Base-by-base conservation (phyloP, 768 basidiomycete species). In the Mycena galopus region DNA sequence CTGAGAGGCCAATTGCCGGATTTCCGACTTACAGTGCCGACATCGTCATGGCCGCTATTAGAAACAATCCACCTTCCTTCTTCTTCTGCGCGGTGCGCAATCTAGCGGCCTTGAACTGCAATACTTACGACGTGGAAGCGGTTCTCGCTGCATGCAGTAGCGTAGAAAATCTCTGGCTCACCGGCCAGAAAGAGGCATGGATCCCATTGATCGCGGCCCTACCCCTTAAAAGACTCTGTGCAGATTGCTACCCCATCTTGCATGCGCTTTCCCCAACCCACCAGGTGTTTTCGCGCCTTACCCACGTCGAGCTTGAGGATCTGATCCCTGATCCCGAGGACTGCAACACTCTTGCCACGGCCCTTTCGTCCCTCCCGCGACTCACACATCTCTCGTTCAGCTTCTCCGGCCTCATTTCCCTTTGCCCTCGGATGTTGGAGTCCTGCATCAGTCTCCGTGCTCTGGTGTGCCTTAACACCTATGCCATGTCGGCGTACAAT, bases 351-450 rank as follows among this genome's bases (percentile, higher is more conserved):
- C 57, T 25, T 37, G 35, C n/a, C n/a, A 10, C n/a, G 23, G 12
- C 53, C 5, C 37, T 60, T 29, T 37, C 59, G 23, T 9, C 37
- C n/a, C 35, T 60, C 37, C 59, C 59, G 4, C 59, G 21, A 11
- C 59, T 60, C 23, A 60, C 59, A 23, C 59, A 60, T 42, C 35
- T 60, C 3, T 60, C 59, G n/a, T 37, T 60, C 59, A 27, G 8
- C 59, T 16, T 27, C 37, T 39, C 35, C 25, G 55, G 55, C 30
- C 59, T 39, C 59, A 39, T 27, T 37, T 23, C 12, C 4, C 5
- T 39, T 0, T 60, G 35, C 16, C 37, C 25, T 6, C 37, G 8
- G 37, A 17, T 60, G 3, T 27, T 60, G 59, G 35, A 37, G 35
- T 14, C 23, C 6, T 42, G 37, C 11, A 6, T 37, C 2, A 10